Percentiles rank a stretch among this genome's conserved stretches.
phyloP scores from a whole-genome alignment of 371 early-diverging fungal genomes.

The Mucor racemosus region DNA sequence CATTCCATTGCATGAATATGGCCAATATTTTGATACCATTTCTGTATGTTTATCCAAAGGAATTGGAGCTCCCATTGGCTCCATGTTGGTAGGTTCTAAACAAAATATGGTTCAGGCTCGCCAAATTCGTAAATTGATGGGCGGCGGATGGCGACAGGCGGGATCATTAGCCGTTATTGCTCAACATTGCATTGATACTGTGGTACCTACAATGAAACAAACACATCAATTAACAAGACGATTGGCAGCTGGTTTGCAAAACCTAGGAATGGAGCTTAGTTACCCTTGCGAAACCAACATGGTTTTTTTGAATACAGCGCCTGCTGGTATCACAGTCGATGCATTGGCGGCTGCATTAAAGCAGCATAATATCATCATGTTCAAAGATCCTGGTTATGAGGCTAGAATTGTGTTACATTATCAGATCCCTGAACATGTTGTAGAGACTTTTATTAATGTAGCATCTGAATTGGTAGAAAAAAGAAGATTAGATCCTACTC shows the following conservation, averaged over 20 bases:
- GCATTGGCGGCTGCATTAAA: constrained; percentile 53
- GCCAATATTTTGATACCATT: constrained; percentile 75
- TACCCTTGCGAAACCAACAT: constrained; percentile 88
- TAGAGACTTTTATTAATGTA: constrained; percentile 48
- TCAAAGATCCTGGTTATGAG: constrained; percentile 44
- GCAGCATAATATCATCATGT: constrained; percentile 55
- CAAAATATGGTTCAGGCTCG: constrained; percentile 71
- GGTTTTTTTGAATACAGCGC: constrained; percentile 69
- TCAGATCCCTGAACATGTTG: constrained; percentile 61
- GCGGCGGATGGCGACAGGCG: constrained; percentile 93
- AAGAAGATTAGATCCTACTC: constrained; percentile 6
- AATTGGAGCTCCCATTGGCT: constrained; percentile 89
- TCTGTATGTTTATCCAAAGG: constrained; percentile 90
- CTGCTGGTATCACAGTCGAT: constrained; percentile 49
- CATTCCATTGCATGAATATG: constrained; percentile 69
- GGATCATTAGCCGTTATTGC: constrained; percentile 79
- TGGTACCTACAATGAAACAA: constrained; percentile 63
- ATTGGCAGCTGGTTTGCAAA: constrained; percentile 62
- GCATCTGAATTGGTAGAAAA: constrained; percentile 22
- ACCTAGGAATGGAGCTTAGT: constrained; percentile 62
- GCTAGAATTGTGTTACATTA: constrained; percentile 78
- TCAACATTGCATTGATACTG: constrained; percentile 65
- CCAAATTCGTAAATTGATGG: constrained; percentile 85
- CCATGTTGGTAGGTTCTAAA: constrained; percentile 70
- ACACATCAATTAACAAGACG: constrained; percentile 68